phyloP scores from a whole-genome alignment of 768 basidiomycete genomes.

The Naganishia antarctica region DNA sequence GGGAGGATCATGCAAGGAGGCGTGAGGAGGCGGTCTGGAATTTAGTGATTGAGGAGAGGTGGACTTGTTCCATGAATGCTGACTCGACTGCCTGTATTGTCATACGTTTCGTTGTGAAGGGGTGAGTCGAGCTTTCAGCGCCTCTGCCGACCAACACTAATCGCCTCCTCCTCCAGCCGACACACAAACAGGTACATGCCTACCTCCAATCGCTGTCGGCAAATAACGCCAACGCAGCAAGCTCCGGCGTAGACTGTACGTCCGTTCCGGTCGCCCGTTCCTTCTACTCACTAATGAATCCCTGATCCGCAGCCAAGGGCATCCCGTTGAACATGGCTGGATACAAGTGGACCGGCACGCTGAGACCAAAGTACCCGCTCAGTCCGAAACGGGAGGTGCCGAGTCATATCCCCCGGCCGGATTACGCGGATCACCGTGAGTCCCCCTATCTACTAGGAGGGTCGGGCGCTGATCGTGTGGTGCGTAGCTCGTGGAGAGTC shows the following conservation, averaged over 20 bases:
- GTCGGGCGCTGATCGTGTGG: constrained; percentile 21
- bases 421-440: constrained; percentile 75
- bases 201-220: constrained; percentile 37
- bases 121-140: constrained; percentile 32
- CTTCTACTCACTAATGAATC: neutral
- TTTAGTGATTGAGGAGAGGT: constrained; percentile 35
- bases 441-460: neutral
- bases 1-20: no score
- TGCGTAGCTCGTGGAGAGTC: constrained; percentile 54
- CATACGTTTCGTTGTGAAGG: constrained; percentile 35
- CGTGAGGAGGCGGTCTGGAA: neutral
- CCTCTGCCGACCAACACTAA: neutral
- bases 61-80: no score
- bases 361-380: constrained; percentile 84
- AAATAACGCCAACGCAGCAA: constrained; percentile 19
- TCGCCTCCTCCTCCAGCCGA: constrained; percentile 24
- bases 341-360: constrained; percentile 69
- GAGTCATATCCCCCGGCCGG: constrained; percentile 75
- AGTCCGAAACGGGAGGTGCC: constrained; percentile 72
- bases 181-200: constrained; percentile 46
- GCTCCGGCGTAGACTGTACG: constrained; percentile 58
- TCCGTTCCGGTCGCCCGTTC: constrained; percentile 44
- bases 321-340: constrained; percentile 65
- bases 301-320: constrained; percentile 28
- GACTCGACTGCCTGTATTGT: no score